phyloP scores from a whole-genome alignment of 176 grass and related monocot species.

The Musa troglodytarum region DNA sequence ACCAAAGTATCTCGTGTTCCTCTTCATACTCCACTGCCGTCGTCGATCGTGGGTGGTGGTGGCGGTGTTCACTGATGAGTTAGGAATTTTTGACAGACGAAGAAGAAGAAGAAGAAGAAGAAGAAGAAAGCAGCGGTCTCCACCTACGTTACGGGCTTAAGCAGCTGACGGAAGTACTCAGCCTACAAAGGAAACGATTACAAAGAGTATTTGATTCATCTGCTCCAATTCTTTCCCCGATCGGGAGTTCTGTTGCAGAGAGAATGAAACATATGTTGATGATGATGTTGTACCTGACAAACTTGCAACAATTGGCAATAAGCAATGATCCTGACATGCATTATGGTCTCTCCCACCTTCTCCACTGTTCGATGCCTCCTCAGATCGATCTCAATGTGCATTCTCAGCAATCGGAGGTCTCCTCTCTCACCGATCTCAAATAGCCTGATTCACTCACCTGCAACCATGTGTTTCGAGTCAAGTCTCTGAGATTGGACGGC shows the following conservation, averaged over 20 bases:
- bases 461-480: neutral
- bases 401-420: constrained; percentile 18
- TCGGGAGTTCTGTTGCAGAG: neutral
- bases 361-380: constrained; percentile 22
- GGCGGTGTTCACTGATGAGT: constrained; percentile 6
- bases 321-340: constrained; percentile 40
- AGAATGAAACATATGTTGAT: neutral
- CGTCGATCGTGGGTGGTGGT: constrained; percentile 34
- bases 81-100: neutral
- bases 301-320: constrained; percentile 45
- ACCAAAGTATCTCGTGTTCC: constrained; percentile 53
- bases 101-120: neutral
- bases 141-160: constrained; percentile 76
- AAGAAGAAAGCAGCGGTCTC: constrained; percentile 31
- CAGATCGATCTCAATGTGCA: constrained; percentile 35
- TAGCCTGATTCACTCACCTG: neutral
- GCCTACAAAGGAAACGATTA: constrained; percentile 30
- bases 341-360: constrained; percentile 26
- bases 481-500: neutral
- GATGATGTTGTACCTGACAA: constrained; percentile 39
- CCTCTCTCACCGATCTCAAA: constrained; percentile 4
- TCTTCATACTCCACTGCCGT: constrained; percentile 32
- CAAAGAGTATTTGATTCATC: neutral
- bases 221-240: neutral
- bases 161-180: constrained; percentile 76